Conservation (phyloP, 768 basidiomycete genomes). For the Rhizopogon roseolus region DNA sequence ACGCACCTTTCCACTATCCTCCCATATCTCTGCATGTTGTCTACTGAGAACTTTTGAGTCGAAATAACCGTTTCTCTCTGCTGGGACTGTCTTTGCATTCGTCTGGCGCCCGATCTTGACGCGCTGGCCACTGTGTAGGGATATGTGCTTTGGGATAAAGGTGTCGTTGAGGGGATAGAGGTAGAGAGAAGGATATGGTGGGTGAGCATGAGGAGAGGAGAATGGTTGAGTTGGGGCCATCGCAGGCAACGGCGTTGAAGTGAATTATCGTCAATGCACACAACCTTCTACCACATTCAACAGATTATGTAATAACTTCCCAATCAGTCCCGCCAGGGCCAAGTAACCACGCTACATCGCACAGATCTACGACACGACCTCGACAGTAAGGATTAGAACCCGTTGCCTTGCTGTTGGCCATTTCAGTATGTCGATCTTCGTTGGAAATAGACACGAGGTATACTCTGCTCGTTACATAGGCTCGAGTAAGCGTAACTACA, state of each 20-base stretch:
- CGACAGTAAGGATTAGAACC: too few relatives aligned
- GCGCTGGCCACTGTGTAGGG: conserved; percentile 59
- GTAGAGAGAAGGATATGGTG: conserved; percentile 44
- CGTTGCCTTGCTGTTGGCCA: too few relatives aligned
- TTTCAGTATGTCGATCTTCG: too few relatives aligned
- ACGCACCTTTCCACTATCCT: conserved; percentile 78
- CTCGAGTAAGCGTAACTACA: too few relatives aligned
- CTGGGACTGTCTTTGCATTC: conserved; percentile 90
- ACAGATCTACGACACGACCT: too few relatives aligned
- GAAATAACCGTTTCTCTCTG: conserved; percentile 93
- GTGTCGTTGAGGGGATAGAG: conserved; percentile 93
- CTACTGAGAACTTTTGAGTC: conserved; percentile 93
- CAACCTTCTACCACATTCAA: neutral
- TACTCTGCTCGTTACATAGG: too few relatives aligned
- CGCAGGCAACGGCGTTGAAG: conserved; percentile 10
- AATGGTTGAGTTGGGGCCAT: conserved; percentile 29
- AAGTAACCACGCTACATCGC: too few relatives aligned
- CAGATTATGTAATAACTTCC: neutral
- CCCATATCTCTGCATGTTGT: conserved; percentile 99
- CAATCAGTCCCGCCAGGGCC: neutral
- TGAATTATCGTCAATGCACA: conserved; percentile 1
- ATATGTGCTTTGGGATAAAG: conserved; percentile 91
- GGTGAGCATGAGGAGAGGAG: conserved; percentile 23
- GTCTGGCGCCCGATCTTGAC: conserved; percentile 95
- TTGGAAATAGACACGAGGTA: too few relatives aligned